Evolutionary conservation across 805 yeast genomes (phyloP), one percentile per base, ranked within the genome.

Genomic region (Wickerhamomyces rabaulensis): DNA sequence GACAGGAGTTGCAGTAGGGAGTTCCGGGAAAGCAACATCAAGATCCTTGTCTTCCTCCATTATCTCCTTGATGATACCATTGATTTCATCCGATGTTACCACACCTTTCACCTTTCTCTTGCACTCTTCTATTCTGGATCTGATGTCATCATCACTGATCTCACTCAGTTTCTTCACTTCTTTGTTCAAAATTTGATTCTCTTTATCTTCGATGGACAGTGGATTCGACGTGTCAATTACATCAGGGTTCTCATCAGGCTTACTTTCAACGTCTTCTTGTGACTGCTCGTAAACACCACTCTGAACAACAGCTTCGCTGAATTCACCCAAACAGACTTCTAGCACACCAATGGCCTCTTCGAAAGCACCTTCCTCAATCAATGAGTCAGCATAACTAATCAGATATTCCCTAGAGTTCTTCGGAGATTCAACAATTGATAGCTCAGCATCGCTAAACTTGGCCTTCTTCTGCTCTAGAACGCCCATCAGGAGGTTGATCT

Each of bases 381-480:
- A 2, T 9, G 42, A 46, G n/a, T 44, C 38, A 6, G 42, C 12
- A 13, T 39, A 26, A 6, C 40, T 35, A 4, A 53, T 36, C 12
- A 53, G n/a, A 17, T 43, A 51, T 36, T 53, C 52, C 20, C 57
- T 47, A 1, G 52, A 47, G 20, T 41, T 52, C 26, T 16, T 25
- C 6, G n/a, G 16, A 13, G 49, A 40, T 8, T 36, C 22, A 8
- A 36, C 16, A 13, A 36, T 36, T 13, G n/a, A n/a, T n/a, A 19
- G 16, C 10, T 36, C 23, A n/a, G 10, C 20, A 16, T 20, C 23
- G 10, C 25, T 20, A 20, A 19, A 19, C 19, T 36, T 36, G 9
- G 39, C 22, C n/a, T 19, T 36, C 9, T 36, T 19, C 17, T 19
- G 21, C 12, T 20, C 23, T 3, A 19, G 39, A 3, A 19, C n/a